Evolutionary conservation across 1,284 basidiomycete species (phyloP).

Genomic region (Leccinum discolor): DNA sequence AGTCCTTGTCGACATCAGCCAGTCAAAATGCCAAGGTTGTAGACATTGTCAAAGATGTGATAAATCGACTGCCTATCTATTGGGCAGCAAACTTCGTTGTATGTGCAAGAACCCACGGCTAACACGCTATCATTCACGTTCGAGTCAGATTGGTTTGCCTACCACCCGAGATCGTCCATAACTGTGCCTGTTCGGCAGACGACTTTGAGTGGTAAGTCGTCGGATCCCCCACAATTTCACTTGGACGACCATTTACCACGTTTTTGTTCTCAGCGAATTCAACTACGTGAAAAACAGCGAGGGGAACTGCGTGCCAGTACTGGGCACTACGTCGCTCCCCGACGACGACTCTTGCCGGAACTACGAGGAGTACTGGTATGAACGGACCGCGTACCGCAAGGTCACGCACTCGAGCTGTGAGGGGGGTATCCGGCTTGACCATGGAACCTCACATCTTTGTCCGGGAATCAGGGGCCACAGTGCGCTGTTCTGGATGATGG

Average conservation of each 20-base stretch:
- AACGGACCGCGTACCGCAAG: conserved; percentile 86
- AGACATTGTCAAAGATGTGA: conserved; percentile 74
- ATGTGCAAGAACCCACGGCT: conserved; percentile 23
- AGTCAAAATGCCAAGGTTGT: conserved; percentile 43
- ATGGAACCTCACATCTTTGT: conserved; percentile 72
- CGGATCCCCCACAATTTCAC: neutral
- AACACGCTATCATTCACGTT: conserved; percentile 22
- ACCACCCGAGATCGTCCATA: conserved; percentile 61
- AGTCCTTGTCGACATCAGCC: conserved; percentile 24
- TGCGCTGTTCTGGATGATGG: conserved; percentile 70
- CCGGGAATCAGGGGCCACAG: conserved; percentile 77
- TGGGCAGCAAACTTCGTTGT: conserved; percentile 69
- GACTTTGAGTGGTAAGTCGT: conserved; percentile 92
- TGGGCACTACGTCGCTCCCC: conserved; percentile 64
- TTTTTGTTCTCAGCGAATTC: conserved; percentile 69
- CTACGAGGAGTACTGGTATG: conserved; percentile 84
- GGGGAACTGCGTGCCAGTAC: conserved; percentile 75
- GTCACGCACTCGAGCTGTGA: conserved; percentile 86
- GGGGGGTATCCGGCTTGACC: conserved; percentile 74
- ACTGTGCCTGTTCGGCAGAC: conserved; percentile 69
- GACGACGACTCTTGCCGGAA: conserved; percentile 63
- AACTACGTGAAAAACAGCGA: conserved; percentile 74
- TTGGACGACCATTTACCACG: neutral
- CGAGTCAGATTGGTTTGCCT: conserved; percentile 53
- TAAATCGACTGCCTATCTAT: conserved; percentile 65